Conservation (phyloP, 2,329 filamentous ascomycete genomes). For the Colletotrichum euphorbiae region DNA sequence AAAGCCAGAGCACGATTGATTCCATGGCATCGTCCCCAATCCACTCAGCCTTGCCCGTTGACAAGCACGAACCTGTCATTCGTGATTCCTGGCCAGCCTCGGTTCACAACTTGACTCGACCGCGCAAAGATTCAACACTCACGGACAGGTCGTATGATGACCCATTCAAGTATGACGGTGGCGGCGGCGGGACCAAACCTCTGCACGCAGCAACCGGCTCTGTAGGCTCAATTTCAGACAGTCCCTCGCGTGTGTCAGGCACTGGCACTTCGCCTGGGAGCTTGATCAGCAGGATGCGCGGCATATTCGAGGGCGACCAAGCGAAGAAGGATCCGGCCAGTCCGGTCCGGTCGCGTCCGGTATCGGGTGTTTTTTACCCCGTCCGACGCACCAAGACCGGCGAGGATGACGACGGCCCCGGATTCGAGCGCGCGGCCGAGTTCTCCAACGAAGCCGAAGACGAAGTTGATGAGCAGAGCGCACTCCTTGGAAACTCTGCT, state of each 20-base stretch:
- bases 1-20: slow-evolving; percentile 51
- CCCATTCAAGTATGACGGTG: slow-evolving; percentile 42
- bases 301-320: slow-evolving; percentile 50
- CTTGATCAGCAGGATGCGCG: slow-evolving; percentile 55
- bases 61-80: slow-evolving; percentile 49
- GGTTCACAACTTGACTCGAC: slow-evolving; percentile 29
- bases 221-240: slow-evolving; percentile 18
- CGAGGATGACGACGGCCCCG: slow-evolving; percentile 38
- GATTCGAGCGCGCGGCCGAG: slow-evolving; percentile 26
- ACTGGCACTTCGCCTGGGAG: slow-evolving; percentile 43
- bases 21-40: slow-evolving; percentile 49
- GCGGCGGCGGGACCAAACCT: slow-evolving; percentile 22
- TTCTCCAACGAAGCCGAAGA: slow-evolving; percentile 41
- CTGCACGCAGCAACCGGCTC: slow-evolving; percentile 13
- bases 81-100: slow-evolving; percentile 48
- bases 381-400: slow-evolving; percentile 31
- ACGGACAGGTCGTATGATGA: slow-evolving; percentile 44
- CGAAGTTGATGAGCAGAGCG: slow-evolving; percentile 46
- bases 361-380: slow-evolving; percentile 43
- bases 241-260: slow-evolving; percentile 18
- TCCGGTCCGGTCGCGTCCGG: slow-evolving; percentile 43
- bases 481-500: slow-evolving; percentile 44
- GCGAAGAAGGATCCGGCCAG: slow-evolving; percentile 35
- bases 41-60: slow-evolving; percentile 42
- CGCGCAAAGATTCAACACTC: slow-evolving; percentile 44